phyloP scores from a whole-genome alignment of 2,329 filamentous ascomycete genomes.

The Aspergillus tamarii region DNA sequence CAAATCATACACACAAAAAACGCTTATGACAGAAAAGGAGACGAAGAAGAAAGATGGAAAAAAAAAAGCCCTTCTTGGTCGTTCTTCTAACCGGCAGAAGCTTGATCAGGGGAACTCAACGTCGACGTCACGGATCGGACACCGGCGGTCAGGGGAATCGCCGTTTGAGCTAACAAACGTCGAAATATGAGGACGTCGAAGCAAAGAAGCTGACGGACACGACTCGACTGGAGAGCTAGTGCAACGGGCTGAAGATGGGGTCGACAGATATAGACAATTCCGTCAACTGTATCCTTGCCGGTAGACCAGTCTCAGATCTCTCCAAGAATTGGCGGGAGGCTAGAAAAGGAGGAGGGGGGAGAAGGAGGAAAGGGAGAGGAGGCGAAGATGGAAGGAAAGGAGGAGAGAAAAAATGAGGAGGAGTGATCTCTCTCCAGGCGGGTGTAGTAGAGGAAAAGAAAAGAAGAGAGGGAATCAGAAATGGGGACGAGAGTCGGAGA shows the following conservation, averaged over 20 bases:
- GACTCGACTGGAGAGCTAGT: constrained; percentile 43
- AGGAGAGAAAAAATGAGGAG: constrained; percentile 40
- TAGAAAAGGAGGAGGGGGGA: constrained; percentile 26
- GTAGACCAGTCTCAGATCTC: constrained; percentile 43
- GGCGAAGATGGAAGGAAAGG: constrained; percentile 37
- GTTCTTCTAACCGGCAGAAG: constrained; percentile 46
- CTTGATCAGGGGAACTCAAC: constrained; percentile 37
- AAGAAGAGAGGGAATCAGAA: constrained; percentile 35
- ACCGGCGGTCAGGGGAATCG: constrained; percentile 35
- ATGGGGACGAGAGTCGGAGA: constrained; percentile 28
- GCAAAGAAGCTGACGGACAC: constrained; percentile 40
- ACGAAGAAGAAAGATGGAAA: constrained; percentile 27
- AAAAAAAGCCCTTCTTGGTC: constrained; percentile 34
- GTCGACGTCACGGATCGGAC: constrained; percentile 37
- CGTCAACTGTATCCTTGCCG: constrained; percentile 34
- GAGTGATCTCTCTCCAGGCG: constrained; percentile 46
- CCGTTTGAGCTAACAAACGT: constrained; percentile 47
- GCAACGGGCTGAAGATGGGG: constrained; percentile 32
- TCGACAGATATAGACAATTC: constrained; percentile 27
- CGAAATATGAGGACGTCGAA: constrained; percentile 39
- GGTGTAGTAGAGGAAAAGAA: constrained; percentile 43
- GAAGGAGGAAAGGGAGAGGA: constrained; percentile 37
- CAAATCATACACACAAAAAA: constrained; percentile 31
- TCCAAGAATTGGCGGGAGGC: constrained; percentile 41
- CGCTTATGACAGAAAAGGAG: constrained; percentile 25